Evolutionary conservation across 441 rosid species (phyloP), one percentile per base, ranked within the genome.

Genomic region (Melastoma candidum): DNA sequence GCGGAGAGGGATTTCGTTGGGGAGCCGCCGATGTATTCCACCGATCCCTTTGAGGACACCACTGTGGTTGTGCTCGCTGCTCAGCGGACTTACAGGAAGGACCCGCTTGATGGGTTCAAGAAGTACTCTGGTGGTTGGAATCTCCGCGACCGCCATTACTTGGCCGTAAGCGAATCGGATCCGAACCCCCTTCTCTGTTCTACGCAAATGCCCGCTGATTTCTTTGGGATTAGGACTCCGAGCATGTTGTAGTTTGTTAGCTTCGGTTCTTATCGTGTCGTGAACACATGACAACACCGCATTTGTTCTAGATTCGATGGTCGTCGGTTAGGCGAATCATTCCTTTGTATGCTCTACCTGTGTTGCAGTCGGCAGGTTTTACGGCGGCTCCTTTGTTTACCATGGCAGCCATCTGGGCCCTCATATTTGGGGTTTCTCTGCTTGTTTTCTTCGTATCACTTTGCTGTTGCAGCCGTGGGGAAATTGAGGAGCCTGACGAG

Each of bases 41-140:
- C 36, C 8, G 83, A 74, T 32, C 86, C 87, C 22, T 12, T 54
- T 44, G 76, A 65, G 60, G 64, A 46, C 68, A 49, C 88, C 9
- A 29, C 36, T 6, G 51, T 85, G 46, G 63, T 83, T 10, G 78
- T 69, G 46, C 71, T 90, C 53, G 93, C 96, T 55, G 83, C 90
- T 29, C 73, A 75, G 58, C 74, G 85, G 72, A 90, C 96, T 55
- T 69, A 72, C 74, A 78, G 97, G 64, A 83, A 73, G 71, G 96
- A 90, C 75, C 97, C 97, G 53, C 72, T 81, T 11, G 65, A 78
- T 61, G 86, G 86, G 17, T 90, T 78, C 63, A 75, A 74, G 57
- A 71, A 60, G 69, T 90, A 87, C 56, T 61, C 83, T 4, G 87
- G 88, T 26, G 97, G 97, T 24, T 90, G 97, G 97, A 77, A 85